Evolutionary conservation across 805 yeast species (phyloP).

Genomic region (Wickerhamomyces canadensis): DNA sequence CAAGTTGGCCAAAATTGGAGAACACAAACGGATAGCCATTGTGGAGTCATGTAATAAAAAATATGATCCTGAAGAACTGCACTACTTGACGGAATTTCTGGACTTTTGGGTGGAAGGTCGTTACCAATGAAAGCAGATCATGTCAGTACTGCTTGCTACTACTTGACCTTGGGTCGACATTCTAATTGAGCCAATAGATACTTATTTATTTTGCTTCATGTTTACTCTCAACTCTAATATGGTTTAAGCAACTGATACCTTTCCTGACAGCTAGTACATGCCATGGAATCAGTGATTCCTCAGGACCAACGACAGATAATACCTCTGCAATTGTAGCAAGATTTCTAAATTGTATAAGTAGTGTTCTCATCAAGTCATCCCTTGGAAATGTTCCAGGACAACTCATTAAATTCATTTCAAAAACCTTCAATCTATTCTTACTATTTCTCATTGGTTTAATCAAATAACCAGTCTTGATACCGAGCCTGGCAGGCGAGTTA

Average conservation of each 20-base stretch:
- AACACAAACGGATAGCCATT: slow-evolving; percentile 5
- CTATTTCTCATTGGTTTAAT: slow-evolving; percentile 33
- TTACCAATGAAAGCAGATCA: no score
- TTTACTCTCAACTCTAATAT: slow-evolving; percentile 40
- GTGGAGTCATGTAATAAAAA: slow-evolving; percentile 1
- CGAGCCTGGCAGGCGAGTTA: slow-evolving; percentile 64
- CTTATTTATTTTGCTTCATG: neutral
- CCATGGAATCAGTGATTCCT: slow-evolving; percentile 55
- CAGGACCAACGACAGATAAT: slow-evolving; percentile 29
- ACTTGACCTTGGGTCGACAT: no score
- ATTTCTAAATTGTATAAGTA: slow-evolving; percentile 58
- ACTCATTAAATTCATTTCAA: slow-evolving; percentile 65
- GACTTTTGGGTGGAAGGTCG: neutral
- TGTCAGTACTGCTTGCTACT: no score
- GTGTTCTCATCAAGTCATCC: slow-evolving; percentile 44
- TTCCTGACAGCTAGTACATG: slow-evolving; percentile 66
- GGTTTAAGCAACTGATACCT: slow-evolving; percentile 51
- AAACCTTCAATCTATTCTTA: slow-evolving; percentile 29
- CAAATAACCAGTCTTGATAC: slow-evolving; percentile 67
- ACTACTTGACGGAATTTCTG: slow-evolving; percentile 2
- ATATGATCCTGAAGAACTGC: neutral
- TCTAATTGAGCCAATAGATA: no score
- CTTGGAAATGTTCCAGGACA: slow-evolving; percentile 66
- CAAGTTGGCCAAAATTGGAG: slow-evolving; percentile 10
- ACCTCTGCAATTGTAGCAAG: slow-evolving; percentile 37